phyloP scores from a whole-genome alignment of 352 stramenopile species.

The Saprolegnia diclina region DNA sequence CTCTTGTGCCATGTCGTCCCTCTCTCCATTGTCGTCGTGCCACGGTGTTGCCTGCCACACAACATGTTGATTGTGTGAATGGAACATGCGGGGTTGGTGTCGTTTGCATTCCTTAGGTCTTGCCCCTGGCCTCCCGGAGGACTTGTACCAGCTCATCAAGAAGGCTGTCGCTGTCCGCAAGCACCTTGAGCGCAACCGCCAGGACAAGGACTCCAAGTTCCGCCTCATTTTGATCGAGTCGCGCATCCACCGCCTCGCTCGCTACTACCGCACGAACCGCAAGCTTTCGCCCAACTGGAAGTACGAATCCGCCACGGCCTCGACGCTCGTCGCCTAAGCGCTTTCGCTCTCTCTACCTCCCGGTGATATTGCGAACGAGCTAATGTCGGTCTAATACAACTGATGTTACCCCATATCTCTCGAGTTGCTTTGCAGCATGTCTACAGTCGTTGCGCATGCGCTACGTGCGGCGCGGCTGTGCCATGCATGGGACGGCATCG shows the following conservation, averaged over 20 bases:
- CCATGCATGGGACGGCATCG: no score
- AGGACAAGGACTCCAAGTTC: constrained; percentile 99
- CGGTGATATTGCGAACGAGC: constrained; percentile 3
- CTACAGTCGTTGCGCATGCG: neutral
- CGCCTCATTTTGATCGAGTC: constrained; percentile 99
- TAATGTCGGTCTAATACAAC: constrained; percentile 21
- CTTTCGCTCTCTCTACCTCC: neutral
- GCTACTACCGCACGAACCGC: constrained; percentile 99
- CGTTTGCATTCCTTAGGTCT: constrained; percentile 62
- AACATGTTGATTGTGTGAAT: constrained; percentile 39
- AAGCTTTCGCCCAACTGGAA: constrained; percentile 99
- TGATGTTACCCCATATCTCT: neutral
- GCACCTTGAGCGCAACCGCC: constrained; percentile 99
- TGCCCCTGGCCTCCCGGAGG: constrained; percentile 98
- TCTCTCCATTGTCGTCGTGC: neutral
- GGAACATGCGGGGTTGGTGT: constrained; percentile 66
- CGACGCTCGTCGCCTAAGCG: constrained; percentile 98
- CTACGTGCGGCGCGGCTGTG: no score
- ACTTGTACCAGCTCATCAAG: constrained; percentile 99
- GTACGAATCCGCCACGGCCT: constrained; percentile 98
- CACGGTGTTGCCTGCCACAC: constrained; percentile 78
- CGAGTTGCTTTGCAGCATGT: neutral
- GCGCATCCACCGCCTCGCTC: constrained; percentile 97
- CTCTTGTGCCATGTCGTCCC: neutral
- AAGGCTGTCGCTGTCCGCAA: constrained; percentile 99